These are phyloP conservation scores for Fusarium protoensiforme DNA, from an alignment of 2,329 filamentous ascomycete genomes.

Conservation along the genomic window DNA sequence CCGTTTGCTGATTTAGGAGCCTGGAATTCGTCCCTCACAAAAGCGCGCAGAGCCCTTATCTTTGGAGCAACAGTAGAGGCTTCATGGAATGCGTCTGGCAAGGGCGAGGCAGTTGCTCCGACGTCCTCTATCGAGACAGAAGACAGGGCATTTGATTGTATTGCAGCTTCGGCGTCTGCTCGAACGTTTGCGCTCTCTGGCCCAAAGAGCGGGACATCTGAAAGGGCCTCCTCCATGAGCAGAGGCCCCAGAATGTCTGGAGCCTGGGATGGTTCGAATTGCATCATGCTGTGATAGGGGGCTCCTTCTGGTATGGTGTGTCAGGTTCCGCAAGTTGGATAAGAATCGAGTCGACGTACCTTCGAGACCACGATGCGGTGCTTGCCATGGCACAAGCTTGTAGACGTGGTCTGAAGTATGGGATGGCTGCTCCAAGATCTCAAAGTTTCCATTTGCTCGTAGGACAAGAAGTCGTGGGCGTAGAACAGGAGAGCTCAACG, in stretches of 20 bases:
- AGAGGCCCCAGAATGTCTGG: constrained; percentile 65
- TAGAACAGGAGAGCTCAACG: constrained; percentile 64
- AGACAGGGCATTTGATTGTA: constrained; percentile 50
- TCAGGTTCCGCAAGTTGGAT: constrained; percentile 24
- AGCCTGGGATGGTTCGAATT: constrained; percentile 66
- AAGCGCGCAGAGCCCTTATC: constrained; percentile 58
- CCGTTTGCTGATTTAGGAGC: constrained; percentile 35
- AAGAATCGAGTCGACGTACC: constrained; percentile 49
- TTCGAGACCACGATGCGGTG: constrained; percentile 67
- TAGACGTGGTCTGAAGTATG: constrained; percentile 68
- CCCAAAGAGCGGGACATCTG: constrained; percentile 68
- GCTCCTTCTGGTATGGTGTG: constrained; percentile 55
- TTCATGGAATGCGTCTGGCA: constrained; percentile 56
- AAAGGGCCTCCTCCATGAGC: constrained; percentile 63
- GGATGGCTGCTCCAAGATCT: constrained; percentile 71
- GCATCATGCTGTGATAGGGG: constrained; percentile 66
- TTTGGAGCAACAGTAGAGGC: constrained; percentile 60
- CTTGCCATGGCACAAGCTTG: constrained; percentile 70
- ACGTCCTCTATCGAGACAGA: constrained; percentile 51
- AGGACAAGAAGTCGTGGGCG: constrained; percentile 69
- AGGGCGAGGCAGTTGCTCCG: constrained; percentile 46
- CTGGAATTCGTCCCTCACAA: constrained; percentile 46
- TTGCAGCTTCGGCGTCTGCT: constrained; percentile 54
- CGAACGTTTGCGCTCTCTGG: constrained; percentile 57
- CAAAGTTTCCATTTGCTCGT: constrained; percentile 69